Conservation (phyloP, 2,329 filamentous ascomycete species). For the Tolypocladium ophioglossoides region DNA sequence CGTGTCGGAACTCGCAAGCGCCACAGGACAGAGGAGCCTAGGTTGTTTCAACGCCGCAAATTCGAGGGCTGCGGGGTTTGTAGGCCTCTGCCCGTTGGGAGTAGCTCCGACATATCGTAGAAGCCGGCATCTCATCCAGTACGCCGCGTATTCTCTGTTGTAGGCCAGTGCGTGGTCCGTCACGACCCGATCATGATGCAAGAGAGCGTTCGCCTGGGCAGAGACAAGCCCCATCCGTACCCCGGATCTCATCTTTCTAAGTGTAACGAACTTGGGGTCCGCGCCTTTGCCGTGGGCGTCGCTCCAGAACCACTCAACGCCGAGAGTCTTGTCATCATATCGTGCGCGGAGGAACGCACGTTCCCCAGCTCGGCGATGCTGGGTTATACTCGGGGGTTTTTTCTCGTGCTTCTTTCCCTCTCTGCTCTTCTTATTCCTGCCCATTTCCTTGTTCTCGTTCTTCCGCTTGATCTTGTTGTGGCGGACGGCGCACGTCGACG, state of each 20-base stretch:
- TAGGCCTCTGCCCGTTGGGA: not conserved
- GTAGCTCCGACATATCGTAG: not conserved
- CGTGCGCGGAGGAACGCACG: not conserved
- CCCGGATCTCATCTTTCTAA: not conserved
- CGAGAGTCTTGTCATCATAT: not conserved
- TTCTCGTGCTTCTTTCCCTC: not conserved
- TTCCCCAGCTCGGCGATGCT: not conserved
- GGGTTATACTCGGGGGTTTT: not conserved
- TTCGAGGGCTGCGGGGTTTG: not conserved
- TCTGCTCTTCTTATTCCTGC: not conserved
- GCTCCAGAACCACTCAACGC: conserved; percentile 3
- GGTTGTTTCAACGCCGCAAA: not conserved
- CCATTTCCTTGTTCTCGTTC: not conserved
- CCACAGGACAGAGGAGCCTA: not conserved
- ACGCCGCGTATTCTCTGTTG: not conserved
- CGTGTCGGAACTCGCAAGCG: not conserved
- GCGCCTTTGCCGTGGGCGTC: conserved; percentile 1
- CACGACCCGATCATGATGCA: not conserved
- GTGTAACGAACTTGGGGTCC: not conserved
- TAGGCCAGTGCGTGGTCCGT: not conserved
- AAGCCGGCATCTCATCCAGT: not conserved
- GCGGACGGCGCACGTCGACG: not conserved
- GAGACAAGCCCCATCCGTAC: not conserved
- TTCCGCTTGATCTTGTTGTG: not conserved
- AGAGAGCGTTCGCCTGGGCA: not conserved